Conservation (phyloP, 2,329 filamentous ascomycete genomes). For the Colletotrichum liaoningense region DNA sequence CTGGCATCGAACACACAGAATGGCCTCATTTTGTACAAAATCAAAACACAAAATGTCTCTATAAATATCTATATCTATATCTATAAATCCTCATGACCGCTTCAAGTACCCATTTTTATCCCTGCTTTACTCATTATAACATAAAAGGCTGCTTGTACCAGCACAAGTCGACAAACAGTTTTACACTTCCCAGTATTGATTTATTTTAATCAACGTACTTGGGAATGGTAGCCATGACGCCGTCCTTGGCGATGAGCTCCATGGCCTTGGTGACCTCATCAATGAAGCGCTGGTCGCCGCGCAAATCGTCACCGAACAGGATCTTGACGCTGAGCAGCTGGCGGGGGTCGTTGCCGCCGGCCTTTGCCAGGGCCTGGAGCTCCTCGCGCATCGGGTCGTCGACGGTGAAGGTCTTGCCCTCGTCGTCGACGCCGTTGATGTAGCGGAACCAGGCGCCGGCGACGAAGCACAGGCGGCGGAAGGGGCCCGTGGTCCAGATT, state of each 20-base stretch:
- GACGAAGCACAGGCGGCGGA: conserved; percentile 60
- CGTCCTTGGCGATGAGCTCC: conserved; percentile 58
- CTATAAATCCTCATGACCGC: background rate
- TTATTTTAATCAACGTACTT: conserved; percentile 52
- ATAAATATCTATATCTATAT: background rate
- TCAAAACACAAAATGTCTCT: background rate
- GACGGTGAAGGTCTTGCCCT: conserved; percentile 52
- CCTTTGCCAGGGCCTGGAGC: conserved; percentile 57
- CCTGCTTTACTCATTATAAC: background rate
- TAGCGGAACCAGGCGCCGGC: conserved; percentile 63
- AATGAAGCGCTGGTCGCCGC: conserved; percentile 59
- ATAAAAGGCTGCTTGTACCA: background rate
- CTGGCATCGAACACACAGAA: background rate
- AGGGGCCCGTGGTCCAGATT: conserved; percentile 57
- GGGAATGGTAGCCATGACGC: conserved; percentile 60
- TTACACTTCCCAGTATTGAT: background rate
- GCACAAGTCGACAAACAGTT: background rate
- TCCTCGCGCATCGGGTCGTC: conserved; percentile 62
- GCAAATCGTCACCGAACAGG: conserved; percentile 64
- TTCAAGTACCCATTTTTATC: background rate
- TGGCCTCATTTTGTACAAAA: background rate
- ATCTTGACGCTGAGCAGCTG: conserved; percentile 57
- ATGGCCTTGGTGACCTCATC: conserved; percentile 58
- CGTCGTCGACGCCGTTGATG: conserved; percentile 61
- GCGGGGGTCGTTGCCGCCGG: conserved; percentile 54